Evolutionary conservation across 2,329 filamentous ascomycete genomes (phyloP).

Genomic region (Thermothelomyces thermophilus): DNA sequence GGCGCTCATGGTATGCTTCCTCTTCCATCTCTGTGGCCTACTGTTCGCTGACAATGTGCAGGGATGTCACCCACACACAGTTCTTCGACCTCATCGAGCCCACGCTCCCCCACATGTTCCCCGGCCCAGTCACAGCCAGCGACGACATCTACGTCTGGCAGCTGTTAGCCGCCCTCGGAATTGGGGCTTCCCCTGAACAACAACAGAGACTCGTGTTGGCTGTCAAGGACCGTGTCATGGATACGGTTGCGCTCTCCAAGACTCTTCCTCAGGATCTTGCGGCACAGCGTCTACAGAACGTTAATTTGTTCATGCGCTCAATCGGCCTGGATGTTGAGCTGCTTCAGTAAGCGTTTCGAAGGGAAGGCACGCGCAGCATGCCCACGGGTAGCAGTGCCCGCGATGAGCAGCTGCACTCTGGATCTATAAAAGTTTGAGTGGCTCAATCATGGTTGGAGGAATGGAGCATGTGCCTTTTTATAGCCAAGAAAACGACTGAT

Average conservation of each 20-base stretch:
- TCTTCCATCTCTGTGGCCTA: no score
- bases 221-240: conserved; percentile 96
- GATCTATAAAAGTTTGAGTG: conserved; percentile 11
- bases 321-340: conserved; percentile 96
- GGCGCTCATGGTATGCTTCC: conserved; percentile 67
- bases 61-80: conserved; percentile 71
- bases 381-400: neutral
- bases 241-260: conserved; percentile 84
- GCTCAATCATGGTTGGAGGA: neutral
- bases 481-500: neutral
- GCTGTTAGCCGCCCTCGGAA: conserved; percentile 89
- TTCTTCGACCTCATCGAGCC: conserved; percentile 86
- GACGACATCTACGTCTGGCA: conserved; percentile 98
- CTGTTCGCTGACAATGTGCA: conserved; percentile 33
- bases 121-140: conserved; percentile 78
- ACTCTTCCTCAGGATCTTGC: conserved; percentile 83
- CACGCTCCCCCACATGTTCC: conserved; percentile 79
- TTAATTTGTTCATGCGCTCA: conserved; percentile 97
- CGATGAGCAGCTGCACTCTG: neutral
- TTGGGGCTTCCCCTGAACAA: conserved; percentile 87
- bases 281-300: conserved; percentile 75
- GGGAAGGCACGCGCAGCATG: neutral
- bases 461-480: no score
- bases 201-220: conserved; percentile 90
- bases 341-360: conserved; percentile 34